Evolutionary conservation across 768 basidiomycete species (phyloP).

Genomic region (Stropharia rugosoannulata): DNA sequence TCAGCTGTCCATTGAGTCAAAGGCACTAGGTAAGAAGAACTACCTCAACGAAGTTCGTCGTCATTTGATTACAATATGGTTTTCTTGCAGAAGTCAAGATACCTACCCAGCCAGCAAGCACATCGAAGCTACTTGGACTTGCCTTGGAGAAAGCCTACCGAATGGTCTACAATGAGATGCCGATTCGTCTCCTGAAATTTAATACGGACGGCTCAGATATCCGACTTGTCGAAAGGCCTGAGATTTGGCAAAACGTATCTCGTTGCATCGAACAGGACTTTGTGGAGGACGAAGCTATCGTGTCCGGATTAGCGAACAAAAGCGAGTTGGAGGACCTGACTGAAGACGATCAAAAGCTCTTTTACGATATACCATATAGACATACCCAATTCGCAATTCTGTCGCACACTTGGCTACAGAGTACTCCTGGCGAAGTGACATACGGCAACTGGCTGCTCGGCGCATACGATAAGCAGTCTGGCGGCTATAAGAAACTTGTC

Average conservation of each 20-base stretch:
- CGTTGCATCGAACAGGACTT: too few species aligned
- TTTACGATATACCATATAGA: background rate
- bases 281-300: too few species aligned
- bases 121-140: background rate
- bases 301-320: too few species aligned
- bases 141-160: background rate
- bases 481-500: background rate
- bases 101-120: background rate
- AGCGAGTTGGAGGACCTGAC: too few species aligned
- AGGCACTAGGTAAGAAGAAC: too few species aligned
- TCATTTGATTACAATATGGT: too few species aligned
- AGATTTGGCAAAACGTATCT: background rate
- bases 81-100: background rate
- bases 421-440: background rate
- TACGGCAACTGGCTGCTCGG: background rate
- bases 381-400: background rate
- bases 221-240: background rate
- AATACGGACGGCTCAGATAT: background rate
- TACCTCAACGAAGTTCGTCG: too few species aligned
- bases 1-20: too few species aligned
- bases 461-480: background rate
- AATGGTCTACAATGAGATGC: background rate
- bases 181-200: background rate
- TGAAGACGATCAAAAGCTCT: background rate
- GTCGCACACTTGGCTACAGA: background rate